Conservation (phyloP, 352 stramenopile species). For the Pythium phragmiticola region DNA sequence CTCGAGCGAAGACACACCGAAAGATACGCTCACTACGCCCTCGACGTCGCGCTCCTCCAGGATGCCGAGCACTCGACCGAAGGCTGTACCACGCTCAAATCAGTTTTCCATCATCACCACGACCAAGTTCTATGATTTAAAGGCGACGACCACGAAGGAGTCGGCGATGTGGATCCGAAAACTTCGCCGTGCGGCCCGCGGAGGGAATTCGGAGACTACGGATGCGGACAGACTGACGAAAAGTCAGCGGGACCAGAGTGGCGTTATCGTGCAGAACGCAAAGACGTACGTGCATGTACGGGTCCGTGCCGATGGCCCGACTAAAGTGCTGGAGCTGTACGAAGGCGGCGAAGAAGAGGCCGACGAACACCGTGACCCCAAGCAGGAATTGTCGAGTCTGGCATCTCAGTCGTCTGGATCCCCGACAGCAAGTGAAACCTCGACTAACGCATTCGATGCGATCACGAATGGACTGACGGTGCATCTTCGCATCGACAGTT, state of each 20-base stretch:
- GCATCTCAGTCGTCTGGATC: conserved; percentile 63
- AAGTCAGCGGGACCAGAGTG: conserved; percentile 35
- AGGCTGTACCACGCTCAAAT: conserved; percentile 48
- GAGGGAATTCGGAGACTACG: conserved; percentile 17
- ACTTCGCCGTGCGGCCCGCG: conserved; percentile 63
- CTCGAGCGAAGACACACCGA: conserved; percentile 50
- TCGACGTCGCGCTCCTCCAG: conserved; percentile 30
- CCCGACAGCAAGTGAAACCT: conserved; percentile 71
- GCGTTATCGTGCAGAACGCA: conserved; percentile 59
- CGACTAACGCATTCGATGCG: conserved; percentile 66
- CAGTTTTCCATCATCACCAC: conserved; percentile 88
- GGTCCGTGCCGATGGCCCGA: conserved; percentile 84
- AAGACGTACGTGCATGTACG: conserved; percentile 88
- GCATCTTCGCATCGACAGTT: conserved; percentile 68
- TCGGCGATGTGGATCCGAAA: conserved; percentile 68
- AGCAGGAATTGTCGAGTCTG: conserved; percentile 70
- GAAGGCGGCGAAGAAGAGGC: conserved; percentile 88
- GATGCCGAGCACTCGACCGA: conserved; percentile 14
- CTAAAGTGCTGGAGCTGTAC: conserved; percentile 89
- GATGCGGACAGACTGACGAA: conserved; percentile 18
- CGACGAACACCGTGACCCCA: conserved; percentile 71
- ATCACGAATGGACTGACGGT: conserved; percentile 66
- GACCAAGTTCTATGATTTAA: conserved; percentile 85
- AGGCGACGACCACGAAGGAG: conserved; percentile 71
- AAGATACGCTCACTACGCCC: conserved; percentile 28